phyloP scores from a whole-genome alignment of 2,329 filamentous ascomycete genomes.

The Cyphellophora attinorum region DNA sequence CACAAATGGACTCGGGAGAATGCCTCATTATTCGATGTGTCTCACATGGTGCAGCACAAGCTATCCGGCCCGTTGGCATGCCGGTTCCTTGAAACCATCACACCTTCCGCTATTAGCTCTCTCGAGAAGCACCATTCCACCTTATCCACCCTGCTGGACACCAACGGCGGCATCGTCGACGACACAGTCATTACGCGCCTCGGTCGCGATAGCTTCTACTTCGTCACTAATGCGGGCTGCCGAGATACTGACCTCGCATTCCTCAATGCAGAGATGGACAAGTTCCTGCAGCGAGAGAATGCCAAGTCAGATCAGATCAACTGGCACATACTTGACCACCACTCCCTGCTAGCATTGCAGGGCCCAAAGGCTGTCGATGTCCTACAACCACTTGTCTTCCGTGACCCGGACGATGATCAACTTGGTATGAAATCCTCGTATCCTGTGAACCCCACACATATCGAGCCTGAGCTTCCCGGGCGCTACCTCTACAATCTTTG shows the following conservation, averaged over 20 bases:
- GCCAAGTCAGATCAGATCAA: constrained; percentile 42
- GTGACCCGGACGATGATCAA: constrained; percentile 27
- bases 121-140: constrained; percentile 63
- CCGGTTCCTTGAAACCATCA: constrained; percentile 73
- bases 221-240: constrained; percentile 92
- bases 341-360: constrained; percentile 80
- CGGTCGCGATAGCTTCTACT: constrained; percentile 67
- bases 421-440: constrained; percentile 1
- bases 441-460: background rate
- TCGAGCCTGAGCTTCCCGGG: background rate
- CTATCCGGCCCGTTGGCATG: constrained; percentile 72
- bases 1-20: constrained; percentile 83
- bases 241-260: constrained; percentile 79
- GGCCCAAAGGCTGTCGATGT: constrained; percentile 68
- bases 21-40: constrained; percentile 89
- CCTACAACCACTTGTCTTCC: constrained; percentile 53
- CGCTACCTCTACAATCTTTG: background rate
- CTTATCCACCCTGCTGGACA: constrained; percentile 74
- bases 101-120: constrained; percentile 60
- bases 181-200: constrained; percentile 84
- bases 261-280: constrained; percentile 58
- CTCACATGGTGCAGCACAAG: constrained; percentile 87
- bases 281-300: constrained; percentile 44
- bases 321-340: constrained; percentile 62
- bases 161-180: constrained; percentile 86